Base-by-base conservation (phyloP, 768 basidiomycete species). In the Paxillus rubicundulus region DNA sequence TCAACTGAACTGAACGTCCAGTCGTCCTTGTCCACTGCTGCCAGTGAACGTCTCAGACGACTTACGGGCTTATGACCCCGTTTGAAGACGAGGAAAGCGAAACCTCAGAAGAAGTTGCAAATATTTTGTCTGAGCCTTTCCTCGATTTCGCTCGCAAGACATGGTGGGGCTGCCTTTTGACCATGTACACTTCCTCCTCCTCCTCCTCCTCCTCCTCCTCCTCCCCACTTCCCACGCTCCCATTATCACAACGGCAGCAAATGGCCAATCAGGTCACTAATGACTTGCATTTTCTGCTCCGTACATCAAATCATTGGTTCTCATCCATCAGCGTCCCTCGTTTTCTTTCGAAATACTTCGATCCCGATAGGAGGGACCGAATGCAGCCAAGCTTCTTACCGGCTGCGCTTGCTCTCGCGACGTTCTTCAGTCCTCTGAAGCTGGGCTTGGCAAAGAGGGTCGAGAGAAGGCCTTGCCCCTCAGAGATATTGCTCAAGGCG, bases 81-180 rank as follows among this genome's bases (percentile, higher is more conserved):
- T 37, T 61, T 46, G 47, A 59, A 33, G 54, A 59, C 13, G 39
- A 37, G 9, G 53, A 57, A 17, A 45, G 51, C 36, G 57, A 61
- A 30, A 45, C n/a, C 33, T 53, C 53, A 9, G 52, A 64, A 28
- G 47, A 47, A 24, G 45, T 57, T 42, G 17, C 9, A 6, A 52
- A 30, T 28, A 79, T 84, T n/a, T 64, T 61, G 6, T 62, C 71
- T 42, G 80, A 83, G 55, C 88, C 88, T 7, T 85, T 86, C 9
- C 69, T 87, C 34, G 75, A 78, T 44, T 88, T 87, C 66, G 73
- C 76, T 16, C 85, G 86, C 45, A 82, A 86, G 71, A 83, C 81
- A 20, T 89, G 89, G 89, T 91, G 86, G 84, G 89, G 89, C 61
- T 81, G 79, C 4, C 74, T 90, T 16, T 68, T 88, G 33, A 70